Evolutionary conservation across 2,329 filamentous ascomycete genomes (phyloP).

Genomic region (Fonsecaea multimorphosa): DNA sequence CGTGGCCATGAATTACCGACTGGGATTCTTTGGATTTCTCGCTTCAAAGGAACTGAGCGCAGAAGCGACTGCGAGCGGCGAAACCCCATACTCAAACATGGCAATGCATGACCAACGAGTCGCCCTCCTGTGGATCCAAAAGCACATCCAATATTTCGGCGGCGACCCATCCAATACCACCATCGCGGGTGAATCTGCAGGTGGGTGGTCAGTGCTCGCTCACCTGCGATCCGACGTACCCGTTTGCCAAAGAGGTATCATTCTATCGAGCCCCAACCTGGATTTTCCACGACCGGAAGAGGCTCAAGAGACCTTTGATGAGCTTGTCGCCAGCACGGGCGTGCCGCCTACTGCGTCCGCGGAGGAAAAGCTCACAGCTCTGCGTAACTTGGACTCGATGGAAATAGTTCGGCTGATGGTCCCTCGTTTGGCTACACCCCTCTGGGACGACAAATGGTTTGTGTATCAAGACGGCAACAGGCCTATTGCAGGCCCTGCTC

Average conservation of each 20-base stretch:
- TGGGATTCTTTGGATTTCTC: constrained; percentile 47
- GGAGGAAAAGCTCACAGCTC: constrained; percentile 26
- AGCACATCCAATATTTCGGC: constrained; percentile 50
- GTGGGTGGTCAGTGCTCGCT: constrained; percentile 49
- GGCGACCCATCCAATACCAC: constrained; percentile 49
- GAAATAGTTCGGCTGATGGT: constrained; percentile 17
- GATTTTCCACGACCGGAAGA: constrained; percentile 26
- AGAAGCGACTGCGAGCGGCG: constrained; percentile 48
- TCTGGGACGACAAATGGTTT: constrained; percentile 28
- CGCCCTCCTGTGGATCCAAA: constrained; percentile 49
- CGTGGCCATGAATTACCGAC: constrained; percentile 43
- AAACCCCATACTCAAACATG: constrained; percentile 46
- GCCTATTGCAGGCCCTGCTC: constrained; percentile 25
- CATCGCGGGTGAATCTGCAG: constrained; percentile 55
- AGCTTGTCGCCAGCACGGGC: constrained; percentile 20
- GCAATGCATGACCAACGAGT: constrained; percentile 51
- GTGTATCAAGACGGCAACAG: constrained; percentile 25
- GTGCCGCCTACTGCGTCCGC: constrained; percentile 12
- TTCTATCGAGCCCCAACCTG: constrained; percentile 26
- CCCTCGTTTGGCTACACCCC: constrained; percentile 18
- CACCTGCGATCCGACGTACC: constrained; percentile 25
- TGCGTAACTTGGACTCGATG: constrained; percentile 18
- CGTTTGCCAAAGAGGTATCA: constrained; percentile 26
- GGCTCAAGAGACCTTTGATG: constrained; percentile 25
- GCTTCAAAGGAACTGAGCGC: constrained; percentile 56